A percentile compares a stretch with the other conserved stretches of the same genome.
These are phyloP conservation scores for Begonia loranthoides DNA, from an alignment of 306 rosid genomes.

Conservation along the genomic window DNA sequence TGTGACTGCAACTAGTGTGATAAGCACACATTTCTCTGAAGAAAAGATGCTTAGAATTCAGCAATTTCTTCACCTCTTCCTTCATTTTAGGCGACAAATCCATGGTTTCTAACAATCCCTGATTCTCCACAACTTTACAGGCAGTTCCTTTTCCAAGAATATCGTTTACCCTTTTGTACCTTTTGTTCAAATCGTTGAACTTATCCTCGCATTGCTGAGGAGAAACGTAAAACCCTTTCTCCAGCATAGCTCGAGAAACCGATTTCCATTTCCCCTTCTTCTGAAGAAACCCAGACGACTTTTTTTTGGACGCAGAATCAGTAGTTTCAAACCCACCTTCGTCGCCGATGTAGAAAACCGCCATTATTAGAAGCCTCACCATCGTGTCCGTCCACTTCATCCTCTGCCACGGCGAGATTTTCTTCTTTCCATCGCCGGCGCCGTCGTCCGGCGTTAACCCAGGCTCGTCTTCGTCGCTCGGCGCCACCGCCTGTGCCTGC, in stretches of 20 bases:
- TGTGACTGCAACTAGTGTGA: slow-evolving; percentile 73
- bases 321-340: slow-evolving; percentile 47
- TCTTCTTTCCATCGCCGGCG: slow-evolving; percentile 46
- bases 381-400: slow-evolving; percentile 94
- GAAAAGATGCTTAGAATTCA: slow-evolving; percentile 81
- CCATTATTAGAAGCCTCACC: slow-evolving; percentile 77
- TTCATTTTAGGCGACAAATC: slow-evolving; percentile 62
- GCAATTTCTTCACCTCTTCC: slow-evolving; percentile 63
- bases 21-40: slow-evolving; percentile 98
- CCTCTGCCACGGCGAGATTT: slow-evolving; percentile 83
- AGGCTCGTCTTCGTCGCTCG: slow-evolving; percentile 69
- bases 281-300: slow-evolving; percentile 49
- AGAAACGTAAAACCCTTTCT: slow-evolving; percentile 73
- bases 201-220: slow-evolving; percentile 98
- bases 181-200: slow-evolving; percentile 82
- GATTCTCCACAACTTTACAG: slow-evolving; percentile 80
- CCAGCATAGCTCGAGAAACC: slow-evolving; percentile 91
- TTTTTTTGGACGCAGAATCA: slow-evolving; percentile 44
- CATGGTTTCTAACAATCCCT: slow-evolving; percentile 59
- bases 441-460: slow-evolving; percentile 32
- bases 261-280: slow-evolving; percentile 98
- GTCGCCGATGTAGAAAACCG: slow-evolving; percentile 83
- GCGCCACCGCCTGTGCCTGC: slow-evolving; percentile 7
- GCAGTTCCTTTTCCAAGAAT: slow-evolving; percentile 91
- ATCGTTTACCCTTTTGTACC: slow-evolving; percentile 92